These are phyloP conservation scores for Tuber melanosporum DNA, from an alignment of 495 filamentous ascomycete species.

Conservation along the genomic window DNA sequence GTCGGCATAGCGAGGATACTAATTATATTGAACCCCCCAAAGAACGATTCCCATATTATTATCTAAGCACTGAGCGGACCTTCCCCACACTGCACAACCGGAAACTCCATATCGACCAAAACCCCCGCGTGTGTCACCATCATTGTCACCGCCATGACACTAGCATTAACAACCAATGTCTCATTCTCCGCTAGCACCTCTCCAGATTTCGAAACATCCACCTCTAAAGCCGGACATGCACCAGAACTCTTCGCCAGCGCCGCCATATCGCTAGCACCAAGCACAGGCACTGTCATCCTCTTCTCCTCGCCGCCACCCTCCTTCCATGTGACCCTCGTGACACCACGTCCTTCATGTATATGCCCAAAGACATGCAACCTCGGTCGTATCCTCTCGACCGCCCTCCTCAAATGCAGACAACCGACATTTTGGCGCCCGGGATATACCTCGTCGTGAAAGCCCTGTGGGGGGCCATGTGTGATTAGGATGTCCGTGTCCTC, in stretches of 20 bases:
- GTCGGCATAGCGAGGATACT: too few relatives aligned
- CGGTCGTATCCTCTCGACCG: constrained; percentile 13
- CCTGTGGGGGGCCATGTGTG: constrained; percentile 15
- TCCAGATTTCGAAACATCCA: constrained; percentile 12
- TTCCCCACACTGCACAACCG: background rate
- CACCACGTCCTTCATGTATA: constrained; percentile 24
- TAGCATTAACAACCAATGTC: constrained; percentile 24
- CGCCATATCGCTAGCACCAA: background rate
- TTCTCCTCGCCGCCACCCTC: background rate
- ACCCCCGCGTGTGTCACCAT: constrained; percentile 10
- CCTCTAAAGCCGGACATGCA: constrained; percentile 12
- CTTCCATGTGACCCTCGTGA: constrained; percentile 15
- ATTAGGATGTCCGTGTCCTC: constrained; percentile 21
- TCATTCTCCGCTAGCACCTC: constrained; percentile 11
- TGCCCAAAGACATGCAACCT: constrained; percentile 23
- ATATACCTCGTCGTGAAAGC: constrained; percentile 3
- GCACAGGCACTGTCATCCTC: background rate
- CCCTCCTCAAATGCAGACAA: constrained; percentile 12
- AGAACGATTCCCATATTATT: background rate
- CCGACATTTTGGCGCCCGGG: background rate
- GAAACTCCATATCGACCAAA: constrained; percentile 25
- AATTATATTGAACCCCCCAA: too few relatives aligned
- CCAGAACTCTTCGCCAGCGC: background rate
- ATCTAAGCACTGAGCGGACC: background rate
- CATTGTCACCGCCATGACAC: background rate